A percentile compares a stretch with the other conserved stretches of the same genome.
Evolutionary conservation across 345 rosid genomes (phyloP).

Genomic region (Eucalyptus regnans): DNA sequence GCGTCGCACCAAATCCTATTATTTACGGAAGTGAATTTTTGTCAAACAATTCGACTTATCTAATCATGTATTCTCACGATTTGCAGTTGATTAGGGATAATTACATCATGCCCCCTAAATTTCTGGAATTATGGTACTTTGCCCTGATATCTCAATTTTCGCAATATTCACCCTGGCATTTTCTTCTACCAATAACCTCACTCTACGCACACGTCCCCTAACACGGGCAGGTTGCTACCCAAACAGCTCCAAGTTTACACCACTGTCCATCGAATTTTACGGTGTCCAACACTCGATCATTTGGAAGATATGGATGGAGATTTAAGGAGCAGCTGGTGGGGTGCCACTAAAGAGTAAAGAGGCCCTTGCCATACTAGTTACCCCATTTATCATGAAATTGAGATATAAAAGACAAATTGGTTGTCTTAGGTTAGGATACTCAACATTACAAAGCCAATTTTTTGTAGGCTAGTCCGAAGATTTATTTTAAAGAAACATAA

Average conservation of each 20-base stretch:
- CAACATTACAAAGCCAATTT: accelerated
- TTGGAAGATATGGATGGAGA: accelerated
- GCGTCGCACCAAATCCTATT: accelerated
- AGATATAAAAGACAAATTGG: no score
- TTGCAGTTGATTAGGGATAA: not conserved
- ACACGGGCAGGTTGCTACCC: no score
- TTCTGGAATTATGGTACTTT: not conserved
- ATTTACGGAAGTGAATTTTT: accelerated
- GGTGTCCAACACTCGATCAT: no score
- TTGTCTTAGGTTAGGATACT: no score
- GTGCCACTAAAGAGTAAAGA: no score
- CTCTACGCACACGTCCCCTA: no score
- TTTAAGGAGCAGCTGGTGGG: no score
- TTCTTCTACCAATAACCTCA: not conserved
- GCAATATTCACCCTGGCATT: accelerated
- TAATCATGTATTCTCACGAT: not conserved
- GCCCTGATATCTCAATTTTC: not conserved
- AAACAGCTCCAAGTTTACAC: accelerated
- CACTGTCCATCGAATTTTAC: accelerated
- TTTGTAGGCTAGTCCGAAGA: no score
- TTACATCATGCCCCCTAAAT: not conserved
- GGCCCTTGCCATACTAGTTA: no score
- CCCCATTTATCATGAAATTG: no score
- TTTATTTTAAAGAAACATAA: no score
- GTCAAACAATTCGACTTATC: not conserved